A percentile compares a stretch with the other conserved stretches of the same genome.
Conservation (phyloP, 768 basidiomycete species). For the Suillus brevipes region DNA sequence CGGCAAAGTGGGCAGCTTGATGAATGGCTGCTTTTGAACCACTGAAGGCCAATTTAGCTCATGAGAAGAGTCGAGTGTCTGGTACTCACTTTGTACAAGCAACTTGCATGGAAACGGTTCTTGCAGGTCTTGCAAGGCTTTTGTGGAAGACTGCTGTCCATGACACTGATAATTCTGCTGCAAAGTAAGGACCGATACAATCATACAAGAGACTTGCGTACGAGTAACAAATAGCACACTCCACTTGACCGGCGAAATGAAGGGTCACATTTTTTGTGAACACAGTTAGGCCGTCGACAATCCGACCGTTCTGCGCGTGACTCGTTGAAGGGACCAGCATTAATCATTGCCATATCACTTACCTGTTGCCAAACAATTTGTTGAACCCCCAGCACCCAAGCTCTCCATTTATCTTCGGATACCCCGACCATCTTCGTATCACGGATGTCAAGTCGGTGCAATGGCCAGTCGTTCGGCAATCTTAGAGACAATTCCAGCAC, state of each 20-base stretch:
- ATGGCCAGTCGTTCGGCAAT: slow-evolving; percentile 88
- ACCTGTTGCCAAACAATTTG: slow-evolving; percentile 90
- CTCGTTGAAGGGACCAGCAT: background rate
- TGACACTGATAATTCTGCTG: slow-evolving; percentile 82
- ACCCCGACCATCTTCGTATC: slow-evolving; percentile 86
- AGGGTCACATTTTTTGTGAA: slow-evolving; percentile 94
- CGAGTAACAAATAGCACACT: slow-evolving; percentile 97
- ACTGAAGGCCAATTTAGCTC: slow-evolving; percentile 43
- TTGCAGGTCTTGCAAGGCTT: slow-evolving; percentile 94
- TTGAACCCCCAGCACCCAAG: slow-evolving; percentile 91
- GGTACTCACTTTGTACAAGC: slow-evolving; percentile 77
- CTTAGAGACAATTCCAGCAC: slow-evolving; percentile 84
- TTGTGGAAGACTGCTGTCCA: slow-evolving; percentile 83
- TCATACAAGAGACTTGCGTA: slow-evolving; percentile 35
- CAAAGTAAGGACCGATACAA: slow-evolving; percentile 2
- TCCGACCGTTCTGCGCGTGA: slow-evolving; percentile 72
- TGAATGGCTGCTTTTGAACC: slow-evolving; percentile 88
- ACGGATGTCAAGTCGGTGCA: slow-evolving; percentile 84
- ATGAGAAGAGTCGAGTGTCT: background rate
- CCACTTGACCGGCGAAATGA: slow-evolving; percentile 94
- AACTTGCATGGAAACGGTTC: slow-evolving; percentile 90
- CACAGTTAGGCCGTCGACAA: slow-evolving; percentile 82
- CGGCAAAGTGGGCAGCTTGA: slow-evolving; percentile 91
- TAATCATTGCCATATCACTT: slow-evolving; percentile 22
- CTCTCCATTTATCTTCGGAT: slow-evolving; percentile 86